Conservation (phyloP, 1,139 yeast genomes). For the Nadsonia starkeyi-henricii region DNA sequence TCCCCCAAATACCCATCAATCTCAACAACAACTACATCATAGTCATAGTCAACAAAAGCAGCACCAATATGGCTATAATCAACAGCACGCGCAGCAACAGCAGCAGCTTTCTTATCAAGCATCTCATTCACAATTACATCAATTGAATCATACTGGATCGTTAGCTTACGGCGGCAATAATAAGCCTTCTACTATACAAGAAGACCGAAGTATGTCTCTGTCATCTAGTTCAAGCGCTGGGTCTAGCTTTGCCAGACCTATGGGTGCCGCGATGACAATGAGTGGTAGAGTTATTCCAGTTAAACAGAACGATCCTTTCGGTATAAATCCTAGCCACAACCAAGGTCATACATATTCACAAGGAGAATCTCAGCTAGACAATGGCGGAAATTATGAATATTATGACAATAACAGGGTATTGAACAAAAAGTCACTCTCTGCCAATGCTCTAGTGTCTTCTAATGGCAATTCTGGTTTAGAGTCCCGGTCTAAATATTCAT, state of each 20-base stretch:
- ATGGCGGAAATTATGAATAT: background rate
- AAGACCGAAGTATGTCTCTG: constrained; percentile 16
- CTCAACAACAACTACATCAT: constrained; percentile 4
- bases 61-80: constrained; percentile 3
- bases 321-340: background rate
- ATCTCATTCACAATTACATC: constrained; percentile 1
- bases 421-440: constrained; percentile 3
- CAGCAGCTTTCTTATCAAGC: background rate
- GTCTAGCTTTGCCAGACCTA: background rate
- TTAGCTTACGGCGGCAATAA: constrained; percentile 1
- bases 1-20: background rate
- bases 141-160: constrained; percentile 1
- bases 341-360: background rate
- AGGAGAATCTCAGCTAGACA: background rate
- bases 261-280: constrained; percentile 15
- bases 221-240: constrained; percentile 7
- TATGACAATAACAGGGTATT: background rate
- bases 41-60: constrained; percentile 1
- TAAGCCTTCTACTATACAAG: constrained; percentile 2
- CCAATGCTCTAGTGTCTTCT: constrained; percentile 1
- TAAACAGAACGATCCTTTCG: constrained; percentile 9
- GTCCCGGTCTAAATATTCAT: constrained; percentile 12
- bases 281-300: constrained; percentile 20
- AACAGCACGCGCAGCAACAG: constrained; percentile 1
- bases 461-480: constrained; percentile 9